A percentile compares a stretch with the other conserved stretches of the same genome.
Evolutionary conservation across 768 basidiomycete genomes (phyloP).

Genomic region (Lenzites betulinus): DNA sequence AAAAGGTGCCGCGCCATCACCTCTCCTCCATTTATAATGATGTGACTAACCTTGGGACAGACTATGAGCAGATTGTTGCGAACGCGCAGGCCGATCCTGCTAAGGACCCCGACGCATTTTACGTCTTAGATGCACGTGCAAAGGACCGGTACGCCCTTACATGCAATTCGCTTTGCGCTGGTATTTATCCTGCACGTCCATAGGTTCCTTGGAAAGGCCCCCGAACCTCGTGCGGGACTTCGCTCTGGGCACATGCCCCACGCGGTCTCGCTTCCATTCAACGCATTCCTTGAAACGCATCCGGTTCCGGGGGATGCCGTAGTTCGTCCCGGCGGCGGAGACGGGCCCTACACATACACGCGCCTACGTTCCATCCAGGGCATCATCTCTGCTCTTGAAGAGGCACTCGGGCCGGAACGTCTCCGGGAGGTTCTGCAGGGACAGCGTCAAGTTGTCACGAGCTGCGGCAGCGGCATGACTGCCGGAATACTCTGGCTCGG

Average conservation of each 20-base stretch:
- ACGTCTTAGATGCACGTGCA: constrained; percentile 89
- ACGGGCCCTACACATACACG: constrained; percentile 53
- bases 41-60: constrained; percentile 39
- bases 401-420: constrained; percentile 61
- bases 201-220: constrained; percentile 79
- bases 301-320: constrained; percentile 23
- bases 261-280: constrained; percentile 86
- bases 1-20: constrained; percentile 44
- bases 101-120: constrained; percentile 48
- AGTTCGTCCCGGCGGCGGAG: constrained; percentile 19
- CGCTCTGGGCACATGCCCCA: constrained; percentile 92
- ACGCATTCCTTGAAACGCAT: constrained; percentile 58
- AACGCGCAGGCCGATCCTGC: constrained; percentile 59
- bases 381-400: constrained; percentile 58
- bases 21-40: not conserved
- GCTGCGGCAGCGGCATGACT: constrained; percentile 99
- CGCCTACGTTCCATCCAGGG: constrained; percentile 20
- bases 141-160: constrained; percentile 60
- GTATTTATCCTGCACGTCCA: constrained; percentile 5
- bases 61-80: constrained; percentile 76
- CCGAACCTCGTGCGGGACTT: constrained; percentile 88
- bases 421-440: constrained; percentile 62
- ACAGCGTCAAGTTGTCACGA: constrained; percentile 62
- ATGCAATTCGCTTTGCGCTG: not conserved
- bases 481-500: constrained; percentile 93